Conservation (phyloP, 371 early-diverging fungal species). For the Dinochytrium kinnereticum region DNA sequence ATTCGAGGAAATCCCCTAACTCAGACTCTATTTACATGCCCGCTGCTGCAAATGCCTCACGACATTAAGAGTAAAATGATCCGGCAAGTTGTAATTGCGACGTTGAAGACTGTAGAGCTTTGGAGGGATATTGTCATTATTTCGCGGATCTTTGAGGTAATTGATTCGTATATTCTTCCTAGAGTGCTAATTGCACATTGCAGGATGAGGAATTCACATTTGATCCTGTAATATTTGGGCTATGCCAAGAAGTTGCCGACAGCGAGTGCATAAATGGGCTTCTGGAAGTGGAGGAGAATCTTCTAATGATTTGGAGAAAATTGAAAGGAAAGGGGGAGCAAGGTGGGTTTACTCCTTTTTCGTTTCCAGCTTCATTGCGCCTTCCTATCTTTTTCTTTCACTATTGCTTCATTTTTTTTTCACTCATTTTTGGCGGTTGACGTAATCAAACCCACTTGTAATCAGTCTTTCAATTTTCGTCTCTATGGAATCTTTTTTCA, state of each 20-base stretch:
- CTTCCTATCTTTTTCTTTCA: no score
- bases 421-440: no score
- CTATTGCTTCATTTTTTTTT: not conserved
- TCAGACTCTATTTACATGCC: constrained; percentile 9
- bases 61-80: not conserved
- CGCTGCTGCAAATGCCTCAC: constrained; percentile 9
- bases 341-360: not conserved
- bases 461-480: not conserved
- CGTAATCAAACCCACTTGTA: not conserved
- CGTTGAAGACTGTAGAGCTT: not conserved
- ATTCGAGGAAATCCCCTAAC: constrained; percentile 12
- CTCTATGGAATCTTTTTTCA: no score
- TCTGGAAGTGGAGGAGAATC: constrained; percentile 8
- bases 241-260: not conserved
- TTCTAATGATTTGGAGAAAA: not conserved
- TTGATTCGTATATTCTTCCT: not conserved
- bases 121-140: not conserved
- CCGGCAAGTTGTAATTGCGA: not conserved
- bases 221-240: not conserved
- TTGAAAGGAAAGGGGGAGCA: constrained; percentile 4
- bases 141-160: constrained; percentile 5
- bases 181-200: not conserved
- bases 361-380: no score
- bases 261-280: constrained; percentile 3
- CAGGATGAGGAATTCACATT: constrained; percentile 14